These are phyloP conservation scores for Spatholobus suberectus DNA, from an alignment of 306 rosid genomes.

Conservation along the genomic window DNA sequence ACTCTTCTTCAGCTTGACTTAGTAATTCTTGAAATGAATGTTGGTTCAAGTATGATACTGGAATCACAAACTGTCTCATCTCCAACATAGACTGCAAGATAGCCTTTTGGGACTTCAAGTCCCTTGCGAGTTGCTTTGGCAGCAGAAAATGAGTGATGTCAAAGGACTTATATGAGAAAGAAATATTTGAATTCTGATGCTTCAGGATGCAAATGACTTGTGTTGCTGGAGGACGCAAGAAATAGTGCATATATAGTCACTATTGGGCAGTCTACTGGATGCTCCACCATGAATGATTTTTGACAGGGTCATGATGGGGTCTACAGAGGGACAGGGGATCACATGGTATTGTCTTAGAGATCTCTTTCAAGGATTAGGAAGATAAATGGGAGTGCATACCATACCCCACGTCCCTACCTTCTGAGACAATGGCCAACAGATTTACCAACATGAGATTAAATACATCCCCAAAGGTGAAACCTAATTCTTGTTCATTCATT, in stretches of 20 bases:
- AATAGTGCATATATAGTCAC: conserved; percentile 35
- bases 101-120: conserved; percentile 46
- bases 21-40: conserved; percentile 45
- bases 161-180: conserved; percentile 12
- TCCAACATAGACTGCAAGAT: conserved; percentile 49
- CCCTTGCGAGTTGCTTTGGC: conserved; percentile 9
- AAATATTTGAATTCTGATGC: conserved; percentile 15
- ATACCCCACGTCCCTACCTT: no score
- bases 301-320: neutral
- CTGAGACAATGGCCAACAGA: conserved; percentile 8
- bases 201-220: conserved; percentile 8
- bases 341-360: conserved; percentile 42
- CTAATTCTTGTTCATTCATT: conserved; percentile 9
- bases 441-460: neutral
- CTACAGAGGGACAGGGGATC: conserved; percentile 5
- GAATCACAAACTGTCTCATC: conserved; percentile 46
- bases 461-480: neutral
- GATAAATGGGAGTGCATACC: neutral
- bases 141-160: conserved; percentile 6
- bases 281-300: neutral
- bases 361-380: conserved; percentile 13
- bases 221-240: conserved; percentile 16
- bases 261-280: neutral
- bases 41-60: conserved; percentile 44
- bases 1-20: conserved; percentile 43